A percentile compares a stretch with the other conserved stretches of the same genome.
These are phyloP conservation scores for Dothideomycetes sp. DNA, from an alignment of 2,329 filamentous ascomycete genomes.

Conservation along the genomic window DNA sequence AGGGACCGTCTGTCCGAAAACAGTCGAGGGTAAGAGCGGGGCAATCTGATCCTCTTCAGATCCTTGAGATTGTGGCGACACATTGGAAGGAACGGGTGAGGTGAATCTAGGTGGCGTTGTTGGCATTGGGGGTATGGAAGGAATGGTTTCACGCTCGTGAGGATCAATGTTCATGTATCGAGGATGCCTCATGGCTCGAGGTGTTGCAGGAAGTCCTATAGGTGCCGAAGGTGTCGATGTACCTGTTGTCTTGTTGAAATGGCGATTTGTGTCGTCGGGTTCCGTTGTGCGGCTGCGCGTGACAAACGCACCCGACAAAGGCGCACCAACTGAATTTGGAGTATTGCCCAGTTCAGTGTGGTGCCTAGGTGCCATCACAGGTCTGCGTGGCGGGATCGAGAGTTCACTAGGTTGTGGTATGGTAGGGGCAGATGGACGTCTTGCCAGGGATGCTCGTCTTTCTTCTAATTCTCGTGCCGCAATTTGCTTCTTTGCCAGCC, in stretches of 20 bases:
- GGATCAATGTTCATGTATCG: conserved; percentile 56
- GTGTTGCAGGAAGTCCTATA: conserved; percentile 80
- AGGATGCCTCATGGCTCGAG: conserved; percentile 77
- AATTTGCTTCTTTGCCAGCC: conserved; percentile 33
- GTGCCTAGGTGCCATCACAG: conserved; percentile 28
- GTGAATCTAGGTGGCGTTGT: conserved; percentile 30
- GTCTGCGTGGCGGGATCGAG: conserved; percentile 27
- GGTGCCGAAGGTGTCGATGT: conserved; percentile 44
- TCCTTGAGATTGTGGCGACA: conserved; percentile 32
- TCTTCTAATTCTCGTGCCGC: conserved; percentile 78
- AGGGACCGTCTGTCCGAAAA: conserved; percentile 34
- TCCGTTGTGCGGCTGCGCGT: conserved; percentile 59
- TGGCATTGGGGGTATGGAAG: conserved; percentile 49
- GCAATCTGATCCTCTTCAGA: conserved; percentile 32
- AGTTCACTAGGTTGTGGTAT: conserved; percentile 65
- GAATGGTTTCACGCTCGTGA: conserved; percentile 39
- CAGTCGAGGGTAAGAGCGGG: conserved; percentile 39
- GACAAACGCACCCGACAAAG: conserved; percentile 28
- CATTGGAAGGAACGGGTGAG: conserved; percentile 19
- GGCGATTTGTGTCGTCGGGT: conserved; percentile 38
- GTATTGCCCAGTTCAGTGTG: conserved; percentile 36
- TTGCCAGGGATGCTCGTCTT: conserved; percentile 71
- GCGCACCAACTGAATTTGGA: conserved; percentile 30
- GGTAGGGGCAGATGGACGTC: conserved; percentile 66
- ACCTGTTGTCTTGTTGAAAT: conserved; percentile 26